phyloP scores from a whole-genome alignment of 805 yeast species.

The Scheffersomyces coipomensis region DNA sequence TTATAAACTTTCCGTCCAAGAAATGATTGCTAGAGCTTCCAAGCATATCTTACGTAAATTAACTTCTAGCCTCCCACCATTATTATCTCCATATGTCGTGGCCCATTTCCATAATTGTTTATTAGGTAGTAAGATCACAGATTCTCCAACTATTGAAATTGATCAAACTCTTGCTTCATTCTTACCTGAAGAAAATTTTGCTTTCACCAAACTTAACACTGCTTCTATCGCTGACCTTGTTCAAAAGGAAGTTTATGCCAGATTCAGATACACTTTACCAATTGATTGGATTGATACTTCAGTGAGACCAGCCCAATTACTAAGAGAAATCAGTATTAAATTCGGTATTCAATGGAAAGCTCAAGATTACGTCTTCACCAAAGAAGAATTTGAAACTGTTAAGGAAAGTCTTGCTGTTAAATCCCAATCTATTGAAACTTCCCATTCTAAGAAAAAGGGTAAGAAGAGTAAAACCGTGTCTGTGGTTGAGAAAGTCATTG shows the following conservation, averaged over 20 bases:
- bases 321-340: constrained; percentile 72
- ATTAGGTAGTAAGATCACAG: constrained; percentile 51
- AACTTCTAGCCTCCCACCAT: constrained; percentile 46
- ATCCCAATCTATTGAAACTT: constrained; percentile 8
- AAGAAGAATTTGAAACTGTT: constrained; percentile 33
- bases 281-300: constrained; percentile 42
- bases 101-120: constrained; percentile 72
- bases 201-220: constrained; percentile 47
- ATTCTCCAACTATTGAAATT: constrained; percentile 35
- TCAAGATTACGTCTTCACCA: constrained; percentile 47
- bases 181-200: constrained; percentile 39
- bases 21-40: constrained; percentile 75
- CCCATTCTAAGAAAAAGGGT: constrained; percentile 33
- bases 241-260: constrained; percentile 49
- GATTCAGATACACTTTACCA: constrained; percentile 64
- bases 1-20: constrained; percentile 49
- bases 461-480: constrained; percentile 16
- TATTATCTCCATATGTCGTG: constrained; percentile 58
- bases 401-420: constrained; percentile 23
- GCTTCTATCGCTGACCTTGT: constrained; percentile 44
- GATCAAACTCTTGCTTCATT: constrained; percentile 42
- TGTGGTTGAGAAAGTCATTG: constrained; percentile 9
- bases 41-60: constrained; percentile 68
- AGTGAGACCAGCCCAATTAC: constrained; percentile 41
- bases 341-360: constrained; percentile 85